phyloP scores from a whole-genome alignment of 2,329 filamentous ascomycete genomes.

The Microdochium nivale region DNA sequence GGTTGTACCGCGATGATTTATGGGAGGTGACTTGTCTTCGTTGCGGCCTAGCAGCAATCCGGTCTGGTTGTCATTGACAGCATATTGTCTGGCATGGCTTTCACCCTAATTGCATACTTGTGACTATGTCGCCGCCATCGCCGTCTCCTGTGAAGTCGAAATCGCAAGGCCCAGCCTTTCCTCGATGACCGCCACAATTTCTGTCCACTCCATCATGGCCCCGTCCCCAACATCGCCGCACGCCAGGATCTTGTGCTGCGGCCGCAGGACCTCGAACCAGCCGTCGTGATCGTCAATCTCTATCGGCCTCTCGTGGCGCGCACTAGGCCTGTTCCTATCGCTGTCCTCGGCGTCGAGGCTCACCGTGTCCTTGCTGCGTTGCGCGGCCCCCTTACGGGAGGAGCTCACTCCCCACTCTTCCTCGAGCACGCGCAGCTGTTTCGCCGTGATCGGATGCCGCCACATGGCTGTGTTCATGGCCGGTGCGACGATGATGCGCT shows the following conservation, averaged over 20 bases:
- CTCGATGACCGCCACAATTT: slow-evolving; percentile 62
- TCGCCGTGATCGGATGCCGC: slow-evolving; percentile 70
- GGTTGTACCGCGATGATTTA: too few species aligned
- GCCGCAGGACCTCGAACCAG: slow-evolving; percentile 65
- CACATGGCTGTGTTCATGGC: slow-evolving; percentile 93
- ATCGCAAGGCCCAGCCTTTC: slow-evolving; percentile 30
- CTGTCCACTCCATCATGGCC: slow-evolving; percentile 74
- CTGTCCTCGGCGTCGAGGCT: slow-evolving; percentile 1
- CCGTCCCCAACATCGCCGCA: slow-evolving; percentile 79
- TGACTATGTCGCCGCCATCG: background rate
- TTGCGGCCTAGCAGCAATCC: too few species aligned
- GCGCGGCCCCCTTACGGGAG: background rate
- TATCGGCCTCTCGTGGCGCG: too few species aligned
- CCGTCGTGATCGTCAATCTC: slow-evolving; percentile 14
- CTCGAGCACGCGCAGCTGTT: slow-evolving; percentile 60
- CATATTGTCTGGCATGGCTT: too few species aligned
- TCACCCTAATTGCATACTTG: too few species aligned
- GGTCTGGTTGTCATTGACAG: too few species aligned
- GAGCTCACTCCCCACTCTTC: slow-evolving; percentile 61
- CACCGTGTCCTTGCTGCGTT: background rate
- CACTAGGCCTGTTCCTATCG: slow-evolving; percentile 10
- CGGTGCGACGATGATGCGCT: slow-evolving; percentile 66
- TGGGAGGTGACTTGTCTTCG: too few species aligned
- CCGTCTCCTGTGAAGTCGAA: background rate
- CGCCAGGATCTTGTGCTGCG: slow-evolving; percentile 69